Evolutionary conservation across 352 stramenopile genomes (phyloP).

Genomic region (Phytophthora cajani): DNA sequence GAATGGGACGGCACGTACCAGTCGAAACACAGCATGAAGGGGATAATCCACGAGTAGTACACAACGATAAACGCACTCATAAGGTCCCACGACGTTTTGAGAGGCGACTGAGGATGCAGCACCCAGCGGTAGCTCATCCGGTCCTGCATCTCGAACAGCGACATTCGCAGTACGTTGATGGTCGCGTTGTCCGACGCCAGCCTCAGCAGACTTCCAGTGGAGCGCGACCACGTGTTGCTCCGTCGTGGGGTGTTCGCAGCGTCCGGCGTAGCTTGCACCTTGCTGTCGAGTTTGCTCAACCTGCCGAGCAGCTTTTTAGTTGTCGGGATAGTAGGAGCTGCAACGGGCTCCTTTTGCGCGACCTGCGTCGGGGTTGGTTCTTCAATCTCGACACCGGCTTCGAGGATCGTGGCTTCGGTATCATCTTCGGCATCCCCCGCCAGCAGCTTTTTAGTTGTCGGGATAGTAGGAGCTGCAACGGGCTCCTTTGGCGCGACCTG

Average conservation of each 20-base stretch:
- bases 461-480: not conserved
- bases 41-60: slow-evolving; percentile 79
- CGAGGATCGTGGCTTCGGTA: slow-evolving; percentile 11
- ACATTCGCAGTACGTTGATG: slow-evolving; percentile 75
- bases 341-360: not conserved
- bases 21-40: slow-evolving; percentile 76
- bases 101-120: slow-evolving; percentile 54
- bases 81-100: slow-evolving; percentile 69
- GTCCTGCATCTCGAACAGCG: slow-evolving; percentile 66
- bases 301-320: slow-evolving; percentile 3
- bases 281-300: slow-evolving; percentile 16
- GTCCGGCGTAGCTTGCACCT: slow-evolving; percentile 2
- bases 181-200: slow-evolving; percentile 18
- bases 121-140: slow-evolving; percentile 55
- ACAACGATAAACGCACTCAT: slow-evolving; percentile 61
- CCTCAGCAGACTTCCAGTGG: slow-evolving; percentile 18
- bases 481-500: not conserved
- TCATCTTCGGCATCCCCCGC: slow-evolving; percentile 15
- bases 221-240: slow-evolving; percentile 28
- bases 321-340: not conserved
- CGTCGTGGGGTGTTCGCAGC: slow-evolving; percentile 6
- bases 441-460: slow-evolving; percentile 4
- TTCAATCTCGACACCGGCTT: slow-evolving; percentile 6
- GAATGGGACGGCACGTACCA: slow-evolving; percentile 47
- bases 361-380: not conserved